Conservation (phyloP, 306 rosid genomes). For the Macrotyloma uniflorum region DNA sequence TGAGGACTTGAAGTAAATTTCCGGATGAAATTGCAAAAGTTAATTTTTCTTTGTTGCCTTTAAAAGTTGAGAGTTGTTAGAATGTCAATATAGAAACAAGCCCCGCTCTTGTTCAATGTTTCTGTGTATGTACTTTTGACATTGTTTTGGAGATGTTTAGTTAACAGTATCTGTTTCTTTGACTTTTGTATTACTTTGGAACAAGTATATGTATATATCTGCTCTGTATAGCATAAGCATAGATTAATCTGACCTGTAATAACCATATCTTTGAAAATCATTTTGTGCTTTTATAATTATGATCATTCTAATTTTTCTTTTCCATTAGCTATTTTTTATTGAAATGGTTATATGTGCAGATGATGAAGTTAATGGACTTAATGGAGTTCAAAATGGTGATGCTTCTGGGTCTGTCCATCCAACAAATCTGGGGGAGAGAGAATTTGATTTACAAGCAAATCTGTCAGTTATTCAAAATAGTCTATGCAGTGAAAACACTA, state of each 20-base stretch:
- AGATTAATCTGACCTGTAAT: not conserved
- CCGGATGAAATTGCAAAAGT: not conserved
- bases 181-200: not conserved
- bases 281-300: not conserved
- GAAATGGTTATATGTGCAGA: conserved; percentile 44
- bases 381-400: conserved; percentile 41
- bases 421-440: conserved; percentile 14
- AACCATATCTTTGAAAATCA: not conserved
- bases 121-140: not conserved
- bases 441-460: conserved; percentile 22
- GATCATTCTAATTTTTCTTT: not conserved
- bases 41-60: not conserved
- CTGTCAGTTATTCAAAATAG: conserved; percentile 15
- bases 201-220: not conserved
- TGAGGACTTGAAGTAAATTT: conserved; percentile 15
- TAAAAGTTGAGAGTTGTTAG: not conserved
- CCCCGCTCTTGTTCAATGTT: not conserved
- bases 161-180: not conserved
- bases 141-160: not conserved
- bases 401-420: conserved; percentile 15
- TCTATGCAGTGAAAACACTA: conserved; percentile 25
- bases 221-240: not conserved
- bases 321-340: conserved; percentile 1
- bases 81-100: not conserved
- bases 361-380: conserved; percentile 34